Evolutionary conservation across 768 basidiomycete genomes (phyloP).

Genomic region (Nidularia pulvinata): DNA sequence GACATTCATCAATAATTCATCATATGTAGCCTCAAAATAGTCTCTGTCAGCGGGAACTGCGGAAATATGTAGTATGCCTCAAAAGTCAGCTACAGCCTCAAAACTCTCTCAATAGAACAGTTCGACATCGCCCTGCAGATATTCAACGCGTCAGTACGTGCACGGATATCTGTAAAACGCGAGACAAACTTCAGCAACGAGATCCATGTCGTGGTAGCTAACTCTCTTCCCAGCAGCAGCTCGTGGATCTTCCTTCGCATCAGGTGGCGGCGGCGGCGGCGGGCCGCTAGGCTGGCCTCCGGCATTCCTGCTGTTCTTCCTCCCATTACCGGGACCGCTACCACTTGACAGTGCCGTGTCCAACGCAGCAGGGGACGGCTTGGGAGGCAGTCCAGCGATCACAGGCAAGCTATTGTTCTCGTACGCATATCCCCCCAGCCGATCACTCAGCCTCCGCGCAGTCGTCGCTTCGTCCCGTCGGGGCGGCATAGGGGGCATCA

Average conservation of each 20-base stretch:
- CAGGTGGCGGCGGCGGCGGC: conserved; percentile 80
- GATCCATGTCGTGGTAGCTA: conserved; percentile 96
- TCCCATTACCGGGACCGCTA: conserved; percentile 45
- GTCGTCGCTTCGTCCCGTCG: conserved; percentile 60
- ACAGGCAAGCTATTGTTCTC: conserved; percentile 49
- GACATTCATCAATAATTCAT: no score
- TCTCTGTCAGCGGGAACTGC: no score
- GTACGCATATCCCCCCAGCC: conserved; percentile 75
- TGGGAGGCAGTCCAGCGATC: conserved; percentile 78
- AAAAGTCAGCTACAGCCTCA: conserved; percentile 9
- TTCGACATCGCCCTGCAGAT: conserved; percentile 57
- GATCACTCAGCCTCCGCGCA: conserved; percentile 71
- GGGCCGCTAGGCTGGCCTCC: conserved; percentile 43
- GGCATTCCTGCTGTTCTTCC: conserved; percentile 30
- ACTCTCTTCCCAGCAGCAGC: conserved; percentile 88
- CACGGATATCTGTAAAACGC: conserved; percentile 5
- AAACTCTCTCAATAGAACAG: conserved; percentile 39
- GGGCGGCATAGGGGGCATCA: conserved; percentile 34
- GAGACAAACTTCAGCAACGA: conserved; percentile 71
- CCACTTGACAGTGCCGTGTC: conserved; percentile 42
- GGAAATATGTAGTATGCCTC: no score
- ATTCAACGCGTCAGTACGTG: conserved; percentile 11
- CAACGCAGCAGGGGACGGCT: conserved; percentile 59
- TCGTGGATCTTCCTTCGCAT: conserved; percentile 91
- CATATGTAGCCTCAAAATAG: no score